A percentile compares a stretch with the other conserved stretches of the same genome.
These are phyloP conservation scores for Penicillium sp. DNA, from an alignment of 2,329 filamentous ascomycete genomes.

Conservation along the genomic window DNA sequence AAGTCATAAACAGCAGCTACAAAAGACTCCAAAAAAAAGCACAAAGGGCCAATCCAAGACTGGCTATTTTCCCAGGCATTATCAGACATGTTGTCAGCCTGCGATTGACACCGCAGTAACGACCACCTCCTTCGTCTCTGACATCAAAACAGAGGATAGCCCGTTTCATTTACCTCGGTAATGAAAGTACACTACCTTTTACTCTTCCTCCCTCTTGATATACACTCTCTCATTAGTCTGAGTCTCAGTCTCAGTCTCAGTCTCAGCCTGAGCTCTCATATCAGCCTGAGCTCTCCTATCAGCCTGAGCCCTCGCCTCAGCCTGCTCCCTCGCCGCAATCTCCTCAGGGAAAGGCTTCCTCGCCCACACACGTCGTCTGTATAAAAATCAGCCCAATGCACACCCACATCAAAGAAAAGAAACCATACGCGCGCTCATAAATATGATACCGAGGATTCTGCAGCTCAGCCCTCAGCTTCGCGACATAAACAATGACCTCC, in stretches of 20 bases:
- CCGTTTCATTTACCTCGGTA: not conserved
- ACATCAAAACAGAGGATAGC: not conserved
- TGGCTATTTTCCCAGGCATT: not conserved
- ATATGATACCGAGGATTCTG: constrained; percentile 18
- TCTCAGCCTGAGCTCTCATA: no score
- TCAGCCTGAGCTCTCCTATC: not conserved
- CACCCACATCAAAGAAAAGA: not conserved
- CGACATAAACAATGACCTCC: constrained; percentile 20
- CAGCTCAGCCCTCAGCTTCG: constrained; percentile 19
- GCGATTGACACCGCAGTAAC: not conserved
- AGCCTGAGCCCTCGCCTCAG: no score
- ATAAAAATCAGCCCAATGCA: not conserved
- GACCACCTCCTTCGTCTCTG: not conserved
- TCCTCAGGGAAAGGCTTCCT: constrained; percentile 1
- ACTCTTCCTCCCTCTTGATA: constrained; percentile 1
- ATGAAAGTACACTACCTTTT: not conserved
- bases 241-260: no score
- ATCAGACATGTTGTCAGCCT: not conserved
- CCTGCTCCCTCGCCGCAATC: not conserved
- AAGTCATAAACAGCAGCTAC: not conserved
- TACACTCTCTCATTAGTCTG: not conserved
- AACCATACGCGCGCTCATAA: constrained; percentile 20
- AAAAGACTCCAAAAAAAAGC: not conserved
- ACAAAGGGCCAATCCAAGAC: not conserved
- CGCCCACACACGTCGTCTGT: constrained; percentile 20